Base-by-base conservation (phyloP, 306 rosid genomes). In the Castanospermum australe region DNA sequence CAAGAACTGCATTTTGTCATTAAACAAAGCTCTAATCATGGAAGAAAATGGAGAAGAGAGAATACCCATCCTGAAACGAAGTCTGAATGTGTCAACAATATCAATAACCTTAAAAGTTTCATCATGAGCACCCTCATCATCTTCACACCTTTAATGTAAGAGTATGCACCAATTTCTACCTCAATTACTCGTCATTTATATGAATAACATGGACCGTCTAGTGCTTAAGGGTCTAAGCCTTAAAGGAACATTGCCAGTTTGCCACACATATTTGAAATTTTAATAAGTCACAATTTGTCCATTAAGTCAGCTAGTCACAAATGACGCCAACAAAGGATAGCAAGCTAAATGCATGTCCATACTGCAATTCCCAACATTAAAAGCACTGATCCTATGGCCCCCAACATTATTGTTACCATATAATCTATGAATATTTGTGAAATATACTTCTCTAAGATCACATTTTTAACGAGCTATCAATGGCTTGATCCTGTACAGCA, bases 141-240 rank as follows among this genome's bases (percentile, higher is more conserved):
- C 52, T 33, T 77, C 90, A 2, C 88, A 64, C 88, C 96, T 78
- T 87, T 88, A 18, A 89, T 88, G 14, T 90, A 90, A 42, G 95
- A 87, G 78, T 87, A 87, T n/a, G 93, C 89, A 77, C 88, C 89
- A 6, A 84, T 89, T 78, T 87, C 82, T 22, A 87, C 85, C 71
- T 79, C 83, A 32, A 82, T 59, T 2, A 86, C 84, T 77, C 92
- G 88, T 76, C 11, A 61, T 6, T 28, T 60, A 60, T 12, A 24
- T 21, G 63, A 24, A 21, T 24, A 13, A 14, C 25, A 61, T 15
- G 67, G 67, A 5, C 67, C n/a, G 14, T 1, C 10, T 28, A 15
- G 24, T 32, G 45, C 6, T 13, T 1, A 6, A 20, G 22, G 25
- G 57, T 51, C 24, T 18, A 18, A 5, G 4, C 24, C 59, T 52